phyloP scores from a whole-genome alignment of 2,329 filamentous ascomycete species.

The Phialemoniopsis sp. region DNA sequence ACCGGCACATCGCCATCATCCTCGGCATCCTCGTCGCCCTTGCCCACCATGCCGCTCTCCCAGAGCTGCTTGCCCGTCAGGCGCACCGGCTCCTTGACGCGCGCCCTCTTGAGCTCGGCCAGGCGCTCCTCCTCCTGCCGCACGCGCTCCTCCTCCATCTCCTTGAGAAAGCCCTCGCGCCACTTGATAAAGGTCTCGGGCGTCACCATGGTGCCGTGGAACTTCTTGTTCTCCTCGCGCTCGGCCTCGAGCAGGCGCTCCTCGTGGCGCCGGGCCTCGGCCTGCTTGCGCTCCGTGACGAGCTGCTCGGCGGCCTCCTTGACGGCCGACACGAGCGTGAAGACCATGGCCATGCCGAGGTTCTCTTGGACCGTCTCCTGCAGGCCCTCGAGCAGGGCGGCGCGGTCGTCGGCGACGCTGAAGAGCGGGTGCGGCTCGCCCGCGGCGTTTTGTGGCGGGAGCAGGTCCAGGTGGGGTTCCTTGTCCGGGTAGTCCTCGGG shows the following conservation, averaged over 20 bases:
- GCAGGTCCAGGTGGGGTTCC: constrained; percentile 77
- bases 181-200: constrained; percentile 79
- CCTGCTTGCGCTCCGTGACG: constrained; percentile 68
- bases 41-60: constrained; percentile 69
- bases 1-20: constrained; percentile 61
- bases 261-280: constrained; percentile 52
- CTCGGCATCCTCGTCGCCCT: constrained; percentile 65
- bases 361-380: constrained; percentile 82
- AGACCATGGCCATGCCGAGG: constrained; percentile 96
- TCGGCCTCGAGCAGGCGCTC: constrained; percentile 59
- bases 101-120: constrained; percentile 79
- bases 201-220: constrained; percentile 88
- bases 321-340: constrained; percentile 79
- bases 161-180: constrained; percentile 71
- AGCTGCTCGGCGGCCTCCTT: constrained; percentile 91
- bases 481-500: constrained; percentile 89
- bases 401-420: constrained; percentile 76
- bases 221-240: constrained; percentile 93
- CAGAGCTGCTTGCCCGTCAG: constrained; percentile 73
- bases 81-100: constrained; percentile 68
- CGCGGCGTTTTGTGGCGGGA: constrained; percentile 66
- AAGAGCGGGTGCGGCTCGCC: constrained; percentile 67
- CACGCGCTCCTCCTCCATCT: constrained; percentile 71
- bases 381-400: constrained; percentile 65
- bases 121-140: constrained; percentile 71